A percentile compares a stretch with the other conserved stretches of the same genome.
These are phyloP conservation scores for Melaleuca alternifolia DNA, from an alignment of 345 rosid genomes.

Conservation along the genomic window DNA sequence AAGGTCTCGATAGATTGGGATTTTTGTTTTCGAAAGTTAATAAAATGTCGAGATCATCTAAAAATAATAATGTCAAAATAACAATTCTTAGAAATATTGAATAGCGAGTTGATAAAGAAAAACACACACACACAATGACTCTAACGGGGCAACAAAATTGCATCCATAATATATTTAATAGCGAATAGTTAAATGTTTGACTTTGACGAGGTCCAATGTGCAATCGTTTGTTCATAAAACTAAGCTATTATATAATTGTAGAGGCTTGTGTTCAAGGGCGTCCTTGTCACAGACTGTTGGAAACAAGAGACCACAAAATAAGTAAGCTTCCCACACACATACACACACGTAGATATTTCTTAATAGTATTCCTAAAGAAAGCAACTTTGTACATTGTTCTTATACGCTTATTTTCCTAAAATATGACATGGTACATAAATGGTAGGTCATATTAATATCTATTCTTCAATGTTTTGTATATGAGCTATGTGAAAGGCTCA, in stretches of 20 bases:
- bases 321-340: neutral
- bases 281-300: neutral
- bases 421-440: no score
- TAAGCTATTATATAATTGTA: neutral
- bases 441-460: neutral
- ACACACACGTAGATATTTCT: rapidly evolving
- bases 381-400: neutral
- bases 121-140: no score
- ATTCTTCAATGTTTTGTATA: neutral
- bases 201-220: neutral
- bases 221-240: neutral
- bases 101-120: no score
- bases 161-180: no score
- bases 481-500: neutral
- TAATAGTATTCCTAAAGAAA: neutral
- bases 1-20: neutral
- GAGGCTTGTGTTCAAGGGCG: neutral
- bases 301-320: neutral
- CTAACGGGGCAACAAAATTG: neutral
- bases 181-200: no score
- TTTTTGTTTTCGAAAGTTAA: neutral
- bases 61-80: no score
- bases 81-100: no score
- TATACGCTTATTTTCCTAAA: no score
- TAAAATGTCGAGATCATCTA: neutral